A percentile compares a stretch with the other conserved stretches of the same genome.
Conservation (phyloP, 176 grass and related monocot species). For the Typha latifolia region DNA sequence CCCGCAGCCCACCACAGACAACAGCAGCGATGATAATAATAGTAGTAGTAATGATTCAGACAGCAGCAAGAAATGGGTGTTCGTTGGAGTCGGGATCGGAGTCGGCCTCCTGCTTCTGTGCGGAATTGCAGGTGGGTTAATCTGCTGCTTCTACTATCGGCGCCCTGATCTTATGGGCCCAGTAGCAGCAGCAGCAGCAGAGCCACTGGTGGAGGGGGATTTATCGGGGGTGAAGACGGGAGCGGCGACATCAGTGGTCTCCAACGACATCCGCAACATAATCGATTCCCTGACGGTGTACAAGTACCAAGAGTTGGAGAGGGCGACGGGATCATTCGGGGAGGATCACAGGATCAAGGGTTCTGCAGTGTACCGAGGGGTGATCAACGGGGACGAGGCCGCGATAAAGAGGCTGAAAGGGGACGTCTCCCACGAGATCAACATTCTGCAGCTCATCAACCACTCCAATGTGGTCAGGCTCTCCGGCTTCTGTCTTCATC, state of each 20-base stretch:
- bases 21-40: background rate
- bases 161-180: background rate
- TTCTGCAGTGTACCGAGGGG: conserved; percentile 49
- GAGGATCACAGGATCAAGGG: conserved; percentile 34
- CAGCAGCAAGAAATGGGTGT: conserved; percentile 13
- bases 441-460: conserved; percentile 62
- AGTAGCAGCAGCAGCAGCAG: background rate
- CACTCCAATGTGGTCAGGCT: conserved; percentile 61
- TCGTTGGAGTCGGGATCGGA: conserved; percentile 40
- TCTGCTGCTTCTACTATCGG: conserved; percentile 11
- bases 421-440: conserved; percentile 61
- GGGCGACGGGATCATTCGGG: conserved; percentile 45
- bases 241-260: conserved; percentile 7
- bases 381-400: conserved; percentile 66
- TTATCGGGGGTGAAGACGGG: conserved; percentile 7
- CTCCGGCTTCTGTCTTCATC: conserved; percentile 63
- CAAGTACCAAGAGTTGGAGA: conserved; percentile 50
- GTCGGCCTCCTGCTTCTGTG: conserved; percentile 28
- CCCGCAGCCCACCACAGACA: background rate
- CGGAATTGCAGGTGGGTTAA: conserved; percentile 10
- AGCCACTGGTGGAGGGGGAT: conserved; percentile 11
- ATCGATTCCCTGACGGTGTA: conserved; percentile 61
- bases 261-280: conserved; percentile 32
- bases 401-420: conserved; percentile 62
- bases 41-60: conserved; percentile 13